Percentiles rank a stretch among this genome's conserved stretches.
These are phyloP conservation scores for Chaetomium sp. DNA, from an alignment of 2,329 filamentous ascomycete species.

Conservation along the genomic window DNA sequence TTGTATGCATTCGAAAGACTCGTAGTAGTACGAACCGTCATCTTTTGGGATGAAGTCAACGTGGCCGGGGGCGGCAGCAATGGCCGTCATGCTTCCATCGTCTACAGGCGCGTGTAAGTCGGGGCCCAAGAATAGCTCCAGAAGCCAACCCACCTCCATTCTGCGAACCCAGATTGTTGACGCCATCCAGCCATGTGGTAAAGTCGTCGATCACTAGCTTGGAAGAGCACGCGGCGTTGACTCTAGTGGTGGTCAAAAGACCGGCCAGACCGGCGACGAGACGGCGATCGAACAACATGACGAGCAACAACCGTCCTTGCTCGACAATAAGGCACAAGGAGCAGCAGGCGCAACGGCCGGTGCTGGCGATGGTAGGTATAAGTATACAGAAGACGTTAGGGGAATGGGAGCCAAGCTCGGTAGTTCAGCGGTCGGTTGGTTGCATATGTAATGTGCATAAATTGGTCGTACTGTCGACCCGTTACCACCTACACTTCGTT, in stretches of 20 bases:
- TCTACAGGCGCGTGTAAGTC: slow-evolving; percentile 41
- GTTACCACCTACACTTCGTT: background rate
- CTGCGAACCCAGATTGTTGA: slow-evolving; percentile 36
- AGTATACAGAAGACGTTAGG: background rate
- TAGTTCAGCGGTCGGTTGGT: slow-evolving; percentile 9
- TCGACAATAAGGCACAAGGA: background rate
- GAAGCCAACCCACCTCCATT: slow-evolving; percentile 35
- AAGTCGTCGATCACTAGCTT: slow-evolving; percentile 39
- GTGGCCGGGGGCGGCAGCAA: slow-evolving; percentile 46
- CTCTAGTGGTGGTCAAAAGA: slow-evolving; percentile 29
- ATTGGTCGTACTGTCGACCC: slow-evolving; percentile 2
- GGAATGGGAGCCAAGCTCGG: slow-evolving; percentile 2
- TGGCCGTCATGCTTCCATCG: slow-evolving; percentile 46
- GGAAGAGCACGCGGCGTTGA: slow-evolving; percentile 35
- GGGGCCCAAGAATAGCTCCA: background rate
- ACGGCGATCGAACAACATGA: slow-evolving; percentile 31
- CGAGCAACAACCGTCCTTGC: slow-evolving; percentile 15
- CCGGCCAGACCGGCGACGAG: slow-evolving; percentile 31
- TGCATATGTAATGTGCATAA: slow-evolving; percentile 16
- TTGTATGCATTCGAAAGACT: slow-evolving; percentile 52
- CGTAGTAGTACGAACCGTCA: slow-evolving; percentile 54
- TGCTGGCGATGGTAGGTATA: slow-evolving; percentile 21
- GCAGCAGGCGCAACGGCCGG: background rate
- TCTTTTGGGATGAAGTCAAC: slow-evolving; percentile 54
- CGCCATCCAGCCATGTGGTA: slow-evolving; percentile 34